These are phyloP conservation scores for Conringia planisiliqua DNA, from an alignment of 345 rosid species.

Conservation along the genomic window DNA sequence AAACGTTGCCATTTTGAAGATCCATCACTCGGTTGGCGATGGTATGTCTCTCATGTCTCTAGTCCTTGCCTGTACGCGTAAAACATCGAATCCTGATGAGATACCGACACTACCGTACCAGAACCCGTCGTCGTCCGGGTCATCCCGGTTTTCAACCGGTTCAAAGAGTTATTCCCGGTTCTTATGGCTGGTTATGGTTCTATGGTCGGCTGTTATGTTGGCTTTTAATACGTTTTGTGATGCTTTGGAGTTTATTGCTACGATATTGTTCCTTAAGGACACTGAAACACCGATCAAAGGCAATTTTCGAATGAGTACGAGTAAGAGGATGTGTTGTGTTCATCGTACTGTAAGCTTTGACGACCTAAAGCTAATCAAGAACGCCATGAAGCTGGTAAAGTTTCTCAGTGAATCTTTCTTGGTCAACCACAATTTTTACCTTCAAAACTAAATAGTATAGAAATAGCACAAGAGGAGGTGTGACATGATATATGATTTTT, in stretches of 20 bases:
- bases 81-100: constrained; percentile 52
- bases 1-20: constrained; percentile 38
- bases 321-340: constrained; percentile 35
- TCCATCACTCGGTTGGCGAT: constrained; percentile 68
- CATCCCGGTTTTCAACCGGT: not conserved
- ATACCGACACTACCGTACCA: constrained; percentile 54
- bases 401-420: not conserved
- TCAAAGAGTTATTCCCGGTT: constrained; percentile 14
- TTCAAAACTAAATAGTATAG: not conserved
- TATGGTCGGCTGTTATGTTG: constrained; percentile 40
- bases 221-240: constrained; percentile 54
- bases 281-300: constrained; percentile 55
- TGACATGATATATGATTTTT: not conserved
- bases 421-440: not conserved
- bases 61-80: constrained; percentile 50
- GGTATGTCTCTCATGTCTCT: constrained; percentile 61
- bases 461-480: not conserved
- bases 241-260: constrained; percentile 39
- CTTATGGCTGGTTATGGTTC: constrained; percentile 37
- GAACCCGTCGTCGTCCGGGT: not conserved
- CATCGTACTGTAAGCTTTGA: constrained; percentile 47
- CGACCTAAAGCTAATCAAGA: constrained; percentile 50
- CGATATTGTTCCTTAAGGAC: constrained; percentile 45
- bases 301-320: not conserved
- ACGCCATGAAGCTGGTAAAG: constrained; percentile 32